A percentile compares a stretch with the other conserved stretches of the same genome.
phyloP scores from a whole-genome alignment of 2,329 filamentous ascomycete species.

The Zasmidium angulare region DNA sequence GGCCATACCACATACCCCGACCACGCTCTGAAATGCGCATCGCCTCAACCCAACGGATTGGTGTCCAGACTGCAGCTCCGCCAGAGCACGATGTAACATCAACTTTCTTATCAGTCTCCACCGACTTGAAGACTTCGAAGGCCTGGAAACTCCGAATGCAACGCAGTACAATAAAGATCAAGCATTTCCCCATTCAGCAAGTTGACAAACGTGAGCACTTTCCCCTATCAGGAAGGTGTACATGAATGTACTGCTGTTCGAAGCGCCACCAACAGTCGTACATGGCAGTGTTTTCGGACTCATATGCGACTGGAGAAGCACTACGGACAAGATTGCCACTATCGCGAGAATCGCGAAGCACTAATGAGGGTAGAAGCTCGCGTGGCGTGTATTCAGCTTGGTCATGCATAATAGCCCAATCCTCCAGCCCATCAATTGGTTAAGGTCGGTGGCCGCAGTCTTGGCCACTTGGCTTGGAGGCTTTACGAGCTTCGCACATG shows the following conservation, averaged over 20 bases:
- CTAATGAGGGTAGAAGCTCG: neutral
- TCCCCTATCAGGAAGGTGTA: neutral
- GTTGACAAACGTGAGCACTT: neutral
- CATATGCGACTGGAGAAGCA: too few species aligned
- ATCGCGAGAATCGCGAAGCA: neutral
- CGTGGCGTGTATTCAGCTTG: neutral
- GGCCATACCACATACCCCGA: too few species aligned
- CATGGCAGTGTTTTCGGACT: neutral
- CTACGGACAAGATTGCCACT: too few species aligned
- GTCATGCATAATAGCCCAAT: neutral
- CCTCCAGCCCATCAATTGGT: too few species aligned
- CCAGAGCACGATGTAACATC: neutral
- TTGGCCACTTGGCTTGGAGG: neutral
- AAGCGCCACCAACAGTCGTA: neutral
- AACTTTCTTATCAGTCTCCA: neutral
- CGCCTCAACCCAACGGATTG: too few species aligned
- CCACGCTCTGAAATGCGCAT: too few species aligned
- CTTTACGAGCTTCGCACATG: neutral
- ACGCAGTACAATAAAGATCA: neutral
- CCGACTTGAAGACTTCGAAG: neutral
- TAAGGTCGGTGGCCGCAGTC: too few species aligned
- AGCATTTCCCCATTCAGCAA: neutral
- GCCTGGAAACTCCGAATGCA: neutral
- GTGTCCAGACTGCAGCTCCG: too few species aligned
- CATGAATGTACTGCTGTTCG: neutral